Percentiles rank a stretch among this genome's conserved stretches.
These are phyloP conservation scores for Rhodotorula kratochvilovae DNA, from an alignment of 768 basidiomycete genomes.

Conservation along the genomic window DNA sequence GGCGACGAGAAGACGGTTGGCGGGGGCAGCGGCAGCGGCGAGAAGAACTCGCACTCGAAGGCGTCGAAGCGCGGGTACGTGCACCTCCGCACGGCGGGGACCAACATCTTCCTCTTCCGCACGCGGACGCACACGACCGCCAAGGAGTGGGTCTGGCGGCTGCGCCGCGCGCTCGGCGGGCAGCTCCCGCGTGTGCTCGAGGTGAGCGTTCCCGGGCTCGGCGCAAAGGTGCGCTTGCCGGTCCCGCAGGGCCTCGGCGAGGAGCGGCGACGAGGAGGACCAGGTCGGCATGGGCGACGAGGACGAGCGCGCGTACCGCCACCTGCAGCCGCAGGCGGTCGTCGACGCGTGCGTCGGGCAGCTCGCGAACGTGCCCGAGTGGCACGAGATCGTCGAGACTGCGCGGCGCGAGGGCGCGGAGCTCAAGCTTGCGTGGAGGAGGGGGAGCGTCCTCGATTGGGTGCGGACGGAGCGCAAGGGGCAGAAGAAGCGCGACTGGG, in stretches of 20 bases:
- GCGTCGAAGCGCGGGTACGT: slow-evolving; percentile 53
- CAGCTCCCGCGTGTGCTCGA: slow-evolving; percentile 65
- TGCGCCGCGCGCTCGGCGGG: slow-evolving; percentile 74
- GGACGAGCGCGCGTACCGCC: slow-evolving; percentile 2
- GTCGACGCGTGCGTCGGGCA: slow-evolving; percentile 61
- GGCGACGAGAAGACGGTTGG: neutral
- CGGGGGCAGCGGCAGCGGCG: slow-evolving; percentile 26
- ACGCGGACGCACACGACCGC: slow-evolving; percentile 69
- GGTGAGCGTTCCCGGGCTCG: slow-evolving; percentile 62
- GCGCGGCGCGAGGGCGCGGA: slow-evolving; percentile 56
- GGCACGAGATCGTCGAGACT: slow-evolving; percentile 59
- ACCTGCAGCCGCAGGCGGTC: slow-evolving; percentile 59
- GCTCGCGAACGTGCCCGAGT: slow-evolving; percentile 58
- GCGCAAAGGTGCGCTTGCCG: slow-evolving; percentile 47
- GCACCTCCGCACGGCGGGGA: slow-evolving; percentile 58
- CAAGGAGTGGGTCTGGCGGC: slow-evolving; percentile 82
- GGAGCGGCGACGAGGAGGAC: slow-evolving; percentile 45
- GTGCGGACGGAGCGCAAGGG: slow-evolving; percentile 60
- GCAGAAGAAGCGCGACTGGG: slow-evolving; percentile 54
- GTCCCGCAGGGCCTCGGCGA: slow-evolving; percentile 15
- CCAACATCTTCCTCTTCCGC: slow-evolving; percentile 83
- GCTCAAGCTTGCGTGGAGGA: slow-evolving; percentile 56
- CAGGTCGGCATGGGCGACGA: slow-evolving; percentile 50
- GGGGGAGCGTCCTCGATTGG: slow-evolving; percentile 75
- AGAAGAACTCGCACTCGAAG: slow-evolving; percentile 23